Base-by-base conservation (phyloP, 2,329 filamentous ascomycete genomes). In the Colletotrichum chrysophilum region DNA sequence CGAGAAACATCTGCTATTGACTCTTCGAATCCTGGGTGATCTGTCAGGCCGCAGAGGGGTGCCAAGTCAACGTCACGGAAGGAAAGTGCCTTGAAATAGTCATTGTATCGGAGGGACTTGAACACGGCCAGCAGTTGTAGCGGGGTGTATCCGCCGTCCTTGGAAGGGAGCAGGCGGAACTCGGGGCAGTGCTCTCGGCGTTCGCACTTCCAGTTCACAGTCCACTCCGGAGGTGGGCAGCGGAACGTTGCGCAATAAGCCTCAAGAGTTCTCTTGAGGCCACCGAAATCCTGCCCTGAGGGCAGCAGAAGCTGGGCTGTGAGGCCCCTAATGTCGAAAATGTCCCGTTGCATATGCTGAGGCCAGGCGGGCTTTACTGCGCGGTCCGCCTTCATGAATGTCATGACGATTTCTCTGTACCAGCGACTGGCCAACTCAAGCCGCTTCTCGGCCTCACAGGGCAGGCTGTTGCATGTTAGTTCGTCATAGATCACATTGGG, bases 311-410 rank as follows among this genome's bases (percentile, higher is more conserved):
- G 86, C 8, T 89, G 88, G 13, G 89, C 87, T 9, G 88, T 86
- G 16, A 91, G 85, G 9, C 89, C 89, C 56, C 86, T 85, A 67
- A 91, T 86, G 66, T 87, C 86, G 77, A 91, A 91, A 5, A 91
- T 87, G 55, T 84, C 84, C 43, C 87, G 87, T 77, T 91, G 90
- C 81, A 90, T 87, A 48, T 89, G 84, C 68, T 90, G 87, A 12
- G 90, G 90, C 90, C 90, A 92, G 74, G 88, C 89, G 0, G 90
- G 90, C 79, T 91, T 91, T 60, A 92, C 81, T 70, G 87, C 89
- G 48, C 89, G 87, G 78, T 92, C 90, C 32, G 87, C 87, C 70
- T 87, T 89, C 71, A 89, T 89, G 36, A 92, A 83, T 3, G 87
- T 89, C 67, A 88, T 87, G 61, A 91, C 88, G 61, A 91, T 89